Base-by-base conservation (phyloP, 225 moss, liverwort and hornwort genomes). In the Ulota crispa region DNA sequence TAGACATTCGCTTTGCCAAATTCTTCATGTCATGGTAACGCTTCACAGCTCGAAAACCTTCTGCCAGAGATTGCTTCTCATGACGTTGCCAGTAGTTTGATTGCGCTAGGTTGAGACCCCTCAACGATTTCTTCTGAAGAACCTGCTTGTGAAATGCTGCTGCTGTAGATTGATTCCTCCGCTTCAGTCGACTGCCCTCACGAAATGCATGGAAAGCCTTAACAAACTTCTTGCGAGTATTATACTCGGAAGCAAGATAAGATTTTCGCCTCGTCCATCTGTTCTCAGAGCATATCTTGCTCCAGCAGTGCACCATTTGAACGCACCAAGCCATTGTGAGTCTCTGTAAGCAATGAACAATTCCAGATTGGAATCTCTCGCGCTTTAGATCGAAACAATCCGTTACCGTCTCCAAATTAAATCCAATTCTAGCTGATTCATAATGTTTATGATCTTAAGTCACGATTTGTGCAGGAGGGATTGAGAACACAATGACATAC, bases 241-340 rank as follows among this genome's bases (percentile, higher is more conserved):
- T 32, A 47, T 91, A 85, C 10, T 91, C 21, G 50, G n/a, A 77
- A 1, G 91, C 87, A 45, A 91, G 70, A 64, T 60, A 67, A 0
- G 45, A 71, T 74, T 83, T 87, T 0, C 47, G 76, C 24, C 37
- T 83, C 23, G 19, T 82, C 89, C 87, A 79, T 82, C 31, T 78
- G 41, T 65, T 89, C 50, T 85, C 50, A 3, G 54, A 79, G 62
- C 85, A 89, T 60, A 91, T 77, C 65, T 89, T 87, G 7, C 24
- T 83, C 91, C 91, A 91, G 16, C 31, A 91, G 0, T 71, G 54
- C 12, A 89, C 81, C 83, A 91, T 87, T 89, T 91, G 87, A 73
- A 76, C 76, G 66, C 89, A 89, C 87, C 87, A 89, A 72, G 85
- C 60, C 79, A 83, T 30, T 42, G 65, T 87, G 54, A 91, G 91